Evolutionary conservation across 2,329 filamentous ascomycete species (phyloP), one percentile per base, ranked within the genome.

Genomic region (Aspergillus alliaceus): DNA sequence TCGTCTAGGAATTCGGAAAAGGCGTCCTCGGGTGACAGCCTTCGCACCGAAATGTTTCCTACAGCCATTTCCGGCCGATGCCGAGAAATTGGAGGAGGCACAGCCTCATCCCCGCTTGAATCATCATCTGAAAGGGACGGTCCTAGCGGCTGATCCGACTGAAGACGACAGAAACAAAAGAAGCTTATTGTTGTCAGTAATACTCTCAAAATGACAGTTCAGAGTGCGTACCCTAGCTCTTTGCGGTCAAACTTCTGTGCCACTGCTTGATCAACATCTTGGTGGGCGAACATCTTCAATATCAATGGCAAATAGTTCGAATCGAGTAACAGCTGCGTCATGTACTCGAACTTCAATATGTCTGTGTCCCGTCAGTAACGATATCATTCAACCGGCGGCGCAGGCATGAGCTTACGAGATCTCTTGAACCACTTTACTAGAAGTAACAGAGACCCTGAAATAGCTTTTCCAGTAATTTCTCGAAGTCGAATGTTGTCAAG

Each of bases 401-500:
- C 14, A 24, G 27, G 6, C 31, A 27, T 29, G 6, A 32, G 80
- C 90, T 80, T 80, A 96, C 91, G 95, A 57, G 92, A 97, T 53
- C 96, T 80, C 72, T 96, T 96, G 67, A 98, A 89, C 95, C 95
- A 99, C 75, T 98, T 99, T 59, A 98, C 72, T 44, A 98, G 76
- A n/a, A 96, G 79, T 27, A 99, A 79, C 27, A 99, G 77, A 54
- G 92, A 89, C 1, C 90, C 93, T n/a, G 92, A 95, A 22, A 96
- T 88, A 0, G 93, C 93, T 75, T 98, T 98, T 25, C 89, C 86
- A 12, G 89, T 89, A 51, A 99, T 93, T 73, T 99, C 95, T 55
- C 93, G 86, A 15, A 86, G 87, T 50, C 96, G 84, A 54, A 90
- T 83, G 39, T 88, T 86, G 72, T 98, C 93, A 15, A 96, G 76